Base-by-base conservation (phyloP, 768 basidiomycete species). In the Lepiota venenata region DNA sequence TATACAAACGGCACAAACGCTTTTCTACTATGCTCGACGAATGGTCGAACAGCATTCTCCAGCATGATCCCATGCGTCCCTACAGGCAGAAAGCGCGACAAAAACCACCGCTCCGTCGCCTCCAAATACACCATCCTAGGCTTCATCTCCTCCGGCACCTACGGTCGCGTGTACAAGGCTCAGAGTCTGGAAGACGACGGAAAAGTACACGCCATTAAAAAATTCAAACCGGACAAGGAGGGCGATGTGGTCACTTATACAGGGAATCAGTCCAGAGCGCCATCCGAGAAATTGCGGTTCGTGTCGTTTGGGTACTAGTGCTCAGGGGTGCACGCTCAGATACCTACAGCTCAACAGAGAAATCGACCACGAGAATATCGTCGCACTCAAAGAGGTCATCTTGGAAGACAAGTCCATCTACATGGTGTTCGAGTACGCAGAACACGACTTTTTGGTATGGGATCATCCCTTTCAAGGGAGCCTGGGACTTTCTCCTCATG, bases 201-300 rank as follows among this genome's bases (percentile, higher is more conserved):
- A 2, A 76, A 73, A 58, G 79, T 96, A 44, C 88, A 94, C 61
- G 97, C 97, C 5, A 98, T 99, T 74, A 99, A 99, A 78, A 99
- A 98, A 70, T 98, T 98, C 77, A 99, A 99, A 66, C 97, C 96
- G 0, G 97, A 99, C 78, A 98, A 98, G 70, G 97, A 99, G 73
- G 96, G 96, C 18, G 97, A 98, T 65, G 85, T 94, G 1, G 74
- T 88, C 48, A 93, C 93, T 0, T 99, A 98, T 68, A 98, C 96
- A 9, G 97, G n/a, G 96, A 2, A 93, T 99, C 62, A 95, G 92
- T n/a, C 67, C 97, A 99, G 73, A 96, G 93, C 70, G 97, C 96
- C 3, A 92, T 93, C 61, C 79, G 97, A 56, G 97, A 99, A 70
- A 98, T 98, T 60, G 91, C 95, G 50, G 94, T 94, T n/a, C n/a